Evolutionary conservation across 2,329 filamentous ascomycete species (phyloP).

Genomic region (Hymenoscyphus albidus): DNA sequence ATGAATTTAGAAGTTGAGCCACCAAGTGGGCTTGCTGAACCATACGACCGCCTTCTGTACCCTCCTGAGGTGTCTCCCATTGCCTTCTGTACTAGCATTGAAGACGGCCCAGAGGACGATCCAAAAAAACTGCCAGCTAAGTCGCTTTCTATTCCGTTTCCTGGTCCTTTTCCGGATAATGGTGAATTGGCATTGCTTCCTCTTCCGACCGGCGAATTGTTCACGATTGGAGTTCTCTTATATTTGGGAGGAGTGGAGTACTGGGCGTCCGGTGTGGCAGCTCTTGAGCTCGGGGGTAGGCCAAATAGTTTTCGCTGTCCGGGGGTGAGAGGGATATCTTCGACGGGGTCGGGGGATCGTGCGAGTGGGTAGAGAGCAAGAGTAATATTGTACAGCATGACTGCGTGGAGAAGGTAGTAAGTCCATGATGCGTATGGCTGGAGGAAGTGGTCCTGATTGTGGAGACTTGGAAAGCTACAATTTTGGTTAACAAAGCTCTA

Average conservation of each 20-base stretch:
- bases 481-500: slow-evolving; percentile 13
- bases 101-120: slow-evolving; percentile 47
- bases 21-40: slow-evolving; percentile 51
- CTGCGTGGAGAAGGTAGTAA: slow-evolving; percentile 47
- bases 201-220: slow-evolving; percentile 54
- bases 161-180: slow-evolving; percentile 45
- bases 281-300: slow-evolving; percentile 61
- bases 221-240: slow-evolving; percentile 63
- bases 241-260: slow-evolving; percentile 88
- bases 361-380: slow-evolving; percentile 69
- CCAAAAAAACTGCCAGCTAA: slow-evolving; percentile 36
- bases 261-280: slow-evolving; percentile 64
- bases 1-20: slow-evolving; percentile 41
- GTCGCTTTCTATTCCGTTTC: slow-evolving; percentile 41
- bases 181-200: slow-evolving; percentile 52
- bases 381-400: slow-evolving; percentile 68
- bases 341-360: slow-evolving; percentile 68
- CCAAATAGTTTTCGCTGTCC: slow-evolving; percentile 82
- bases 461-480: slow-evolving; percentile 31
- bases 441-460: slow-evolving; percentile 21
- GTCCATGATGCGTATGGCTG: slow-evolving; percentile 30
- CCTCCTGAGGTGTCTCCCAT: slow-evolving; percentile 45
- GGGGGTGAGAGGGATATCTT: slow-evolving; percentile 89
- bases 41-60: slow-evolving; percentile 60
- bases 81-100: slow-evolving; percentile 64